Conservation (phyloP, 352 stramenopile genomes). For the Pythium brachiatum region DNA sequence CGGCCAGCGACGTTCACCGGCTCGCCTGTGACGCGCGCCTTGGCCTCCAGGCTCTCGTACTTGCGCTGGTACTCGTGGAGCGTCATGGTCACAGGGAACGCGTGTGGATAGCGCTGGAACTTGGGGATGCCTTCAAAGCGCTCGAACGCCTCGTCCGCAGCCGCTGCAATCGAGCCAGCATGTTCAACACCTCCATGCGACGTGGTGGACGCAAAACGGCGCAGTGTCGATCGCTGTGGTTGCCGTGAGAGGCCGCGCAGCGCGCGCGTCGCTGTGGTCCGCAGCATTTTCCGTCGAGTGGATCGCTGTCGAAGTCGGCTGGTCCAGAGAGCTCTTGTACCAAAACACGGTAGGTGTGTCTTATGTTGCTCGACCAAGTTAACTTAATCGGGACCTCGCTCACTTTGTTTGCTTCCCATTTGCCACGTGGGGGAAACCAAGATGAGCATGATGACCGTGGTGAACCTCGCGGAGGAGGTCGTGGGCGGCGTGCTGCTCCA, state of each 20-base stretch:
- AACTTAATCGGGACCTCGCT: slow-evolving; percentile 4
- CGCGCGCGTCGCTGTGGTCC: slow-evolving; percentile 1
- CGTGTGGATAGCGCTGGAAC: slow-evolving; percentile 64
- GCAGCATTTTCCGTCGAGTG: slow-evolving; percentile 8
- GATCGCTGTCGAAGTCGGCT: neutral
- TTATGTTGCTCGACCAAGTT: slow-evolving; percentile 1
- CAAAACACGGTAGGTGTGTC: neutral
- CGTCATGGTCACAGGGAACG: slow-evolving; percentile 66
- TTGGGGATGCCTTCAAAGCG: slow-evolving; percentile 51
- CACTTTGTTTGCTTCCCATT: neutral
- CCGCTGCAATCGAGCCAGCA: slow-evolving; percentile 6
- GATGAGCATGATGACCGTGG: slow-evolving; percentile 13
- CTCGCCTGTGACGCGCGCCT: slow-evolving; percentile 54
- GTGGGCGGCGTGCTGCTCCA: slow-evolving; percentile 49
- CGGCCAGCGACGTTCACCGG: slow-evolving; percentile 58
- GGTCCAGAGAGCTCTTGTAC: neutral
- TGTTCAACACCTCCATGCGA: neutral
- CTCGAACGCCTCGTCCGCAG: slow-evolving; percentile 41
- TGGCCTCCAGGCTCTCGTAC: slow-evolving; percentile 48
- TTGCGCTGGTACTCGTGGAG: slow-evolving; percentile 57
- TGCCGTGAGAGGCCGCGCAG: slow-evolving; percentile 7
- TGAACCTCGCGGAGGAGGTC: slow-evolving; percentile 63
- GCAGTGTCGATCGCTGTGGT: neutral
- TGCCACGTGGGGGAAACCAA: slow-evolving; percentile 8
- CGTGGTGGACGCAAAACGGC: neutral